Percentiles rank a stretch among this genome's conserved stretches.
Conservation (phyloP, 116 monocot species). For the Cymodocea nodosa region DNA sequence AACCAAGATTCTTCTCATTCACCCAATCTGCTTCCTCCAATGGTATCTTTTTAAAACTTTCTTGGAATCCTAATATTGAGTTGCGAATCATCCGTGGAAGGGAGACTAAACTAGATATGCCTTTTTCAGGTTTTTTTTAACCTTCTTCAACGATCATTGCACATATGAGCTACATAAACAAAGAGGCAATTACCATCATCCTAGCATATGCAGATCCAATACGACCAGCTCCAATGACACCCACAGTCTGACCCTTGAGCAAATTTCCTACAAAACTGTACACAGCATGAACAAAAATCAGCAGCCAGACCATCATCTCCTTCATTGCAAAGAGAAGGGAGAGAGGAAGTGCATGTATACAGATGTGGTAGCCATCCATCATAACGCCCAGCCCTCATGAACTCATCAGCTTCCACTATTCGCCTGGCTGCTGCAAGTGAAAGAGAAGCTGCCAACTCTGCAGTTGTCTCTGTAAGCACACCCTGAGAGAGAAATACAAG, state of each 20-base stretch:
- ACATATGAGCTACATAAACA: neutral
- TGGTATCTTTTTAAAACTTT: neutral
- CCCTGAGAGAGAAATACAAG: constrained; percentile 27
- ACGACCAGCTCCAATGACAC: constrained; percentile 95
- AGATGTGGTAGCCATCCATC: constrained; percentile 97
- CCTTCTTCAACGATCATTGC: too few species aligned
- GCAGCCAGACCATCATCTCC: neutral
- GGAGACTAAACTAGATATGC: too few species aligned
- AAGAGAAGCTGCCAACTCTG: constrained; percentile 90
- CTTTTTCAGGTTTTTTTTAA: too few species aligned
- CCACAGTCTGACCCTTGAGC: constrained; percentile 94
- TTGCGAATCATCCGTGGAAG: too few species aligned
- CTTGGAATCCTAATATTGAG: neutral
- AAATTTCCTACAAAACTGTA: constrained; percentile 79
- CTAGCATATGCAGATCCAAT: constrained; percentile 98
- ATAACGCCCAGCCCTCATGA: constrained; percentile 90
- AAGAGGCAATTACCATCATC: constrained; percentile 65
- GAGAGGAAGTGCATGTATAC: constrained; percentile 22
- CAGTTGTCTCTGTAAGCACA: constrained; percentile 95
- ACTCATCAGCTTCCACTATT: constrained; percentile 94
- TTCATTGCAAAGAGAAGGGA: neutral
- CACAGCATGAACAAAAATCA: constrained; percentile 1
- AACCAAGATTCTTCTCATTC: too few species aligned
- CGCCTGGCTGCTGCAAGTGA: constrained; percentile 74
- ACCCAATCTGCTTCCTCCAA: neutral